Conservation (phyloP, 345 rosid genomes). For the Theobroma cacao region DNA sequence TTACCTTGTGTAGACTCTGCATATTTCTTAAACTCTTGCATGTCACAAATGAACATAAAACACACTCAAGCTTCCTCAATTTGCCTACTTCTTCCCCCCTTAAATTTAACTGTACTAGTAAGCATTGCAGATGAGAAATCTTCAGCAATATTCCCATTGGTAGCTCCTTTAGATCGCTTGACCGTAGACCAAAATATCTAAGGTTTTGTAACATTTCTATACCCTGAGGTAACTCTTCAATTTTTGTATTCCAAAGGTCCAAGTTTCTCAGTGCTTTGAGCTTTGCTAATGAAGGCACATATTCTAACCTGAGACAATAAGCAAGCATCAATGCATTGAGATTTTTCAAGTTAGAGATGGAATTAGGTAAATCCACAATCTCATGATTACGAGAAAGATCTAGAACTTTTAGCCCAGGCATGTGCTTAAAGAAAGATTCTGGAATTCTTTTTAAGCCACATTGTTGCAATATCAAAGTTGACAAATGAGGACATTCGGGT, state of each 20-base stretch:
- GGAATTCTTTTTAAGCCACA: not conserved
- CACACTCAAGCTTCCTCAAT: not conserved
- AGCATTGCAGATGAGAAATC: not conserved
- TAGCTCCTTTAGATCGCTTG: not conserved
- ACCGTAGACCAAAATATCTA: not conserved
- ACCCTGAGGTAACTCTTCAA: not conserved
- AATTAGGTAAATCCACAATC: not conserved
- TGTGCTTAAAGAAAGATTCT: not conserved
- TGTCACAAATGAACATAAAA: not conserved
- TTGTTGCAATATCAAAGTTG: conserved; percentile 12
- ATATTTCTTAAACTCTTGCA: not conserved
- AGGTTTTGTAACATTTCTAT: not conserved
- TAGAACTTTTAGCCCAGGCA: conserved; percentile 15
- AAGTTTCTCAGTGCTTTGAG: not conserved
- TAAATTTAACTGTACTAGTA: no score
- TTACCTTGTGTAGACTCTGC: not conserved
- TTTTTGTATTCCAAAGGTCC: not conserved
- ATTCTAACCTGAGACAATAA: not conserved
- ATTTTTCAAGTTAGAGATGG: not conserved
- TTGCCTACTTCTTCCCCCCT: not conserved
- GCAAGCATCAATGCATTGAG: not conserved
- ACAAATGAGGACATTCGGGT: not conserved
- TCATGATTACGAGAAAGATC: not conserved
- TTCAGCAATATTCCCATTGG: not conserved
- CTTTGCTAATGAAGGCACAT: not conserved